These are phyloP conservation scores for Lasiodiplodia citricola DNA, from an alignment of 2,329 filamentous ascomycete species.

Conservation along the genomic window DNA sequence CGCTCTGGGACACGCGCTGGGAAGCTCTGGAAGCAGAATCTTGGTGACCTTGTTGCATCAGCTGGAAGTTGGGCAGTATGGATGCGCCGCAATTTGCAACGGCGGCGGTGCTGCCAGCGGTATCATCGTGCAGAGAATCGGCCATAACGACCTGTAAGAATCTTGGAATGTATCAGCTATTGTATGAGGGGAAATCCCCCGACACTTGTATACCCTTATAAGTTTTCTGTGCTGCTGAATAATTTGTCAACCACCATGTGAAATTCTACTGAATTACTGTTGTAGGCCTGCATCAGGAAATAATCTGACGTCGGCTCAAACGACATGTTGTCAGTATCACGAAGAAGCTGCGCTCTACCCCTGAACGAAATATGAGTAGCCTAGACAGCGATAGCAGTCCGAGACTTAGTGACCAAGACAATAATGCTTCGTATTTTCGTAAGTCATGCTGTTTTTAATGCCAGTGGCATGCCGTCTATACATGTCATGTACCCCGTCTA, in stretches of 20 bases:
- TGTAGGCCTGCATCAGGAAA: not conserved
- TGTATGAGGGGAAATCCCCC: not conserved
- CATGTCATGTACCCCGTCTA: conserved; percentile 4
- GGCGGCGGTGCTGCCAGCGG: conserved; percentile 92
- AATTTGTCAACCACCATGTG: not conserved
- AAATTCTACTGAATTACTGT: not conserved
- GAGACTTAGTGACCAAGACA: not conserved
- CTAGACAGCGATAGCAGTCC: not conserved
- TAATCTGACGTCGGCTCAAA: not conserved
- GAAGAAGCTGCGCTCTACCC: not conserved
- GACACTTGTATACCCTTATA: not conserved
- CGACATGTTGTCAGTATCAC: not conserved
- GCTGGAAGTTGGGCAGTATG: conserved; percentile 89
- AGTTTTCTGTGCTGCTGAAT: not conserved
- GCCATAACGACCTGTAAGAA: conserved; percentile 38
- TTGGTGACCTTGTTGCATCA: conserved; percentile 90
- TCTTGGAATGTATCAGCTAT: not conserved
- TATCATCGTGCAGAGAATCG: conserved; percentile 85
- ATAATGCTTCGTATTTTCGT: conserved; percentile 7
- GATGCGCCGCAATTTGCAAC: conserved; percentile 95
- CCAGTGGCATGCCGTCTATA: not conserved
- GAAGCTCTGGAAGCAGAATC: conserved; percentile 91
- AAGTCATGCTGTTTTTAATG: not conserved
- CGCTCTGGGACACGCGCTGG: conserved; percentile 87
- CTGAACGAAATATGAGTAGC: not conserved